These are phyloP conservation scores for Sporisorium scitamineum DNA, from an alignment of 1,284 basidiomycete genomes.

Conservation along the genomic window DNA sequence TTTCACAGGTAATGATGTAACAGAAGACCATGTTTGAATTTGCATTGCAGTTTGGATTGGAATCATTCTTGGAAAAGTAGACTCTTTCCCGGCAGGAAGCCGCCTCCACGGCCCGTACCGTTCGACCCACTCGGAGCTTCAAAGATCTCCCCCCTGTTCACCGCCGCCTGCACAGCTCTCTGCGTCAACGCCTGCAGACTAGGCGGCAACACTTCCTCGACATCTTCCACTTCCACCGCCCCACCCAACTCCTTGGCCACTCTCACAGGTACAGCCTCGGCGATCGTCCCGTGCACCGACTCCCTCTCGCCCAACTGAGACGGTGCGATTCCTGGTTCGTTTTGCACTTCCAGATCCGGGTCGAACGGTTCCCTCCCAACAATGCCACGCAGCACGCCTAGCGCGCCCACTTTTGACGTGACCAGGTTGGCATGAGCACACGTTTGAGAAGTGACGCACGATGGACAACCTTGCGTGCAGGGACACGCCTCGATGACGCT, in stretches of 20 bases:
- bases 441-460: constrained; percentile 74
- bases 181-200: constrained; percentile 35
- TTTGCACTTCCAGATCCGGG: constrained; percentile 50
- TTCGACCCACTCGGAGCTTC: constrained; percentile 23
- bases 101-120: constrained; percentile 38
- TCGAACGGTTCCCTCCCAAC: constrained; percentile 62
- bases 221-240: constrained; percentile 42
- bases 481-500: constrained; percentile 77
- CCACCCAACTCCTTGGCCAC: constrained; percentile 39
- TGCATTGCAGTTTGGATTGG: neutral
- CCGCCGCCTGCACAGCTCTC: constrained; percentile 29
- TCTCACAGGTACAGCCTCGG: constrained; percentile 47
- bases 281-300: constrained; percentile 38
- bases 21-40: neutral
- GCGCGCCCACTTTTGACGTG: constrained; percentile 64
- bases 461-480: constrained; percentile 79
- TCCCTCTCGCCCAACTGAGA: constrained; percentile 33
- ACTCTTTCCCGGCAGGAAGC: constrained; percentile 44
- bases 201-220: constrained; percentile 49
- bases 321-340: constrained; percentile 54
- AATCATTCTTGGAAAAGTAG: constrained; percentile 46
- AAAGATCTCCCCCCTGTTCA: constrained; percentile 12
- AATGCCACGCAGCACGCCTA: constrained; percentile 64
- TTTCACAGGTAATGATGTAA: neutral
- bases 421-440: constrained; percentile 61